Base-by-base conservation (phyloP, 2,329 filamentous ascomycete genomes). In the Ambrosiella xylebori region DNA sequence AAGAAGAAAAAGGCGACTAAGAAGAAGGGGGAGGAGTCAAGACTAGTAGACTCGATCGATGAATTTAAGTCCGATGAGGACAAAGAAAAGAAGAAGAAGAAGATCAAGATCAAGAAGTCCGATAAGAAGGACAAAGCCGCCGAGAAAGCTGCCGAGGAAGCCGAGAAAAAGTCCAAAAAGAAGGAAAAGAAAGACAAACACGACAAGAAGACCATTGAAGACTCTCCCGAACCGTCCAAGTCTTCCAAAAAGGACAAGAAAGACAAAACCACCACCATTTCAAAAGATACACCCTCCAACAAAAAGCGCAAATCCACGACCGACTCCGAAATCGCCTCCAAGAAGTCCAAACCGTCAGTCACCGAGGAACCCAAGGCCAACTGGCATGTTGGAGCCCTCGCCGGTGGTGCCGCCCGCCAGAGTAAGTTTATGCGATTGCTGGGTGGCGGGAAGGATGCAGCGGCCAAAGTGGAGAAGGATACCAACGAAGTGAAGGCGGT, bases 371-470 rank as follows among this genome's bases (percentile, higher is more conserved):
- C 44, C 27, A 39, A 39, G 7, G 44, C 55, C 65, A 68, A 74
- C 61, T 80, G 77, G 77, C 77, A 79, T 61, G 75, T 79, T 35
- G 65, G 69, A 15, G 73, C 69, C 39, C 70, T 82, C 39, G 73
- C 73, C 44, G 79, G 79, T 38, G 76, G 74, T 19, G 63, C 69
- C 15, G 69, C 70, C 54, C 71, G 79, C 11, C 76, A 80, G 63
- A 68, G 70, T 61, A 82, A 82, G 67, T 81, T 80, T 61, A 66
- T 81, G 64, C 71, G 76, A 38, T 73, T 82, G 1, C 70, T 82
- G 3, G 78, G 78, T 17, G 75, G 70, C 1, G 76, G 74, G 61
- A 78, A 76, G 65, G 68, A 70, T 17, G 66, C 65, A 37, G 65
- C 62, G 6, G 59, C 47, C 15, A 51, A 51, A 39, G 39, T n/a